Evolutionary conservation across 2,329 filamentous ascomycete species (phyloP).

Genomic region (Moelleriella libera): DNA sequence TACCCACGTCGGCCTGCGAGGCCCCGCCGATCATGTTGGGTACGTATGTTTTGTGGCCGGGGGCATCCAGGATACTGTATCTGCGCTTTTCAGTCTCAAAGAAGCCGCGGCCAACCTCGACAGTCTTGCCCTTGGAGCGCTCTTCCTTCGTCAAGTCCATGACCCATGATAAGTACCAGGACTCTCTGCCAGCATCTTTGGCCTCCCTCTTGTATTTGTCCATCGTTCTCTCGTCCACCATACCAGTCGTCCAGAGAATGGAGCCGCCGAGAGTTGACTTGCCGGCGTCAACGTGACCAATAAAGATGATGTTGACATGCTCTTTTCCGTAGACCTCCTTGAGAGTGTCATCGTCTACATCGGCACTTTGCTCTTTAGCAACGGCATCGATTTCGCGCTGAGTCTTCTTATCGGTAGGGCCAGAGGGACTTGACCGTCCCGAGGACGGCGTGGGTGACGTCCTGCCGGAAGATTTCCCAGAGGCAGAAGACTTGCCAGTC

Average conservation of each 20-base stretch:
- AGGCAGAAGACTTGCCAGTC: conserved; percentile 22
- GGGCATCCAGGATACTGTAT: conserved; percentile 94
- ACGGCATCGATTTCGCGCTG: conserved; percentile 68
- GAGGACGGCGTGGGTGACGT: conserved; percentile 73
- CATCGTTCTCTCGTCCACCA: conserved; percentile 98
- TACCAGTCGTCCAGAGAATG: conserved; percentile 85
- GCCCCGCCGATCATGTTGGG: conserved; percentile 97
- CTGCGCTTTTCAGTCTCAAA: conserved; percentile 94
- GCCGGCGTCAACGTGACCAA: conserved; percentile 95
- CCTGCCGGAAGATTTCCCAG: conserved; percentile 44
- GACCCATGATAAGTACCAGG: conserved; percentile 98
- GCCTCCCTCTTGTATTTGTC: conserved; percentile 97
- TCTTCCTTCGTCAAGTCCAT: conserved; percentile 96
- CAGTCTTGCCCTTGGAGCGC: conserved; percentile 90
- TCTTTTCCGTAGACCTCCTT: conserved; percentile 95
- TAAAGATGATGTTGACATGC: conserved; percentile 88
- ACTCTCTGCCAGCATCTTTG: conserved; percentile 90
- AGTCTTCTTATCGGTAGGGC: conserved; percentile 32
- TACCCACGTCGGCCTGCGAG: conserved; percentile 84
- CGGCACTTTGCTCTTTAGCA: conserved; percentile 64
- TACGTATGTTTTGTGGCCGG: conserved; percentile 95
- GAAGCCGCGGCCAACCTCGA: conserved; percentile 89
- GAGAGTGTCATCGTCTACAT: conserved; percentile 58
- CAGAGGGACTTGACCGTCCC: conserved; percentile 68
- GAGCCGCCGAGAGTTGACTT: conserved; percentile 93